Evolutionary conservation across 2,329 filamentous ascomycete genomes (phyloP).

Genomic region (Emericellopsis cladophorae): DNA sequence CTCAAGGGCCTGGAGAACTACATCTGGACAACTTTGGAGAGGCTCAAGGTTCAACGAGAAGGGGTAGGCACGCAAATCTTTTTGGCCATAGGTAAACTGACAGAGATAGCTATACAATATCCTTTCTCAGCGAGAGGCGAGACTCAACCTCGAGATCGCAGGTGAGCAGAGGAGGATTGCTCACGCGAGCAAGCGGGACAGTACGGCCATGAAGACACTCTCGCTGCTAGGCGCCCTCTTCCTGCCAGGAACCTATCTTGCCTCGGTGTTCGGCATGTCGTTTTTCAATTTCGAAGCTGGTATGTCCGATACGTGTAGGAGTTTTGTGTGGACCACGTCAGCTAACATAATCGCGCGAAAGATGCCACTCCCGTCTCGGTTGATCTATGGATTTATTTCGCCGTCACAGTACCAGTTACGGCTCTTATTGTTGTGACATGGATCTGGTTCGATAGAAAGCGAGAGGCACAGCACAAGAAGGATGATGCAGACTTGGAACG

Average conservation of each 20-base stretch:
- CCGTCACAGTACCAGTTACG: constrained; percentile 45
- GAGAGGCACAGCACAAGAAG: constrained; percentile 31
- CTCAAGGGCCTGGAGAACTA: constrained; percentile 50
- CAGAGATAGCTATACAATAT: constrained; percentile 46
- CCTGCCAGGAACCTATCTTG: constrained; percentile 47
- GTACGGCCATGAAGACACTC: constrained; percentile 52
- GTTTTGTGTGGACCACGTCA: too few species aligned
- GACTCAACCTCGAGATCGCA: constrained; percentile 50
- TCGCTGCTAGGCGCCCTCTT: constrained; percentile 52
- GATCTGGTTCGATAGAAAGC: constrained; percentile 37
- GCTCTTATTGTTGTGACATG: constrained; percentile 39
- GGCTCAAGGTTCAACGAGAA: constrained; percentile 47
- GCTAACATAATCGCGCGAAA: constrained; percentile 1
- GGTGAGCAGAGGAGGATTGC: constrained; percentile 46
- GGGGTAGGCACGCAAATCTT: constrained; percentile 29
- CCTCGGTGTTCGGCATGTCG: constrained; percentile 53
- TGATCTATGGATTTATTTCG: constrained; percentile 51
- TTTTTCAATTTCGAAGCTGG: constrained; percentile 47
- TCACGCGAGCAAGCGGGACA: constrained; percentile 47
- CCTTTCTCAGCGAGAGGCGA: constrained; percentile 51
- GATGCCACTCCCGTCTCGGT: constrained; percentile 30
- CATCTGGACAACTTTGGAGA: constrained; percentile 46
- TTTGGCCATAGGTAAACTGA: not conserved
- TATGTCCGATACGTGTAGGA: not conserved
- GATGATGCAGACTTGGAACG: constrained; percentile 40